These are phyloP conservation scores for Ilyonectria mors-panacis DNA, from an alignment of 2,329 filamentous ascomycete species.

Conservation along the genomic window DNA sequence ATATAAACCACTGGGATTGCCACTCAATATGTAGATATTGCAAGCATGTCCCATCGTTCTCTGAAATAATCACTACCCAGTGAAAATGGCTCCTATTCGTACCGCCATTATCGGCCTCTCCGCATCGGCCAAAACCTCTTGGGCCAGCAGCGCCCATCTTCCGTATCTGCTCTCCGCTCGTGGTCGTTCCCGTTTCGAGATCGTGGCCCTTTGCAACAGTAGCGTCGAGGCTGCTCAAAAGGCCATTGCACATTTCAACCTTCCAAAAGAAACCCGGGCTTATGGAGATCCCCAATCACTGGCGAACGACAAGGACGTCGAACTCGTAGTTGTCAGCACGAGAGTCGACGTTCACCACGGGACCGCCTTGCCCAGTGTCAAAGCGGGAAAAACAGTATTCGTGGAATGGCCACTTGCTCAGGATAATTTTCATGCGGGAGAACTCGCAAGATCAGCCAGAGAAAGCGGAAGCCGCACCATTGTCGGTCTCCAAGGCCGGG, in stretches of 20 bases:
- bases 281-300: conserved; percentile 67
- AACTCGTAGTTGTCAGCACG: conserved; percentile 69
- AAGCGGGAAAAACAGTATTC: conserved; percentile 67
- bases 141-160: conserved; percentile 70
- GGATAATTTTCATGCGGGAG: conserved; percentile 56
- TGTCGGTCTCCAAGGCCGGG: conserved; percentile 66
- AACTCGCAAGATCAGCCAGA: conserved; percentile 56
- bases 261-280: conserved; percentile 58
- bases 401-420: conserved; percentile 73
- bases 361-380: conserved; percentile 62
- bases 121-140: conserved; percentile 64
- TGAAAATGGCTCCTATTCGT: conserved; percentile 65
- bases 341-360: conserved; percentile 68
- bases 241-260: conserved; percentile 60
- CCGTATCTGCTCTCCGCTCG: conserved; percentile 69
- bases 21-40: neutral
- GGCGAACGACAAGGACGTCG: conserved; percentile 64
- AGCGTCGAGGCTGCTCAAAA: conserved; percentile 59
- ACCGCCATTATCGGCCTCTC: conserved; percentile 73
- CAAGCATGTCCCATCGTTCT: neutral
- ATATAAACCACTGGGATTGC: neutral
- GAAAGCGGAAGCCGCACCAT: conserved; percentile 56
- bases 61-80: no score
- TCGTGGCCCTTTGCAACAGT: conserved; percentile 69
- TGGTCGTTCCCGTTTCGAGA: conserved; percentile 60